Base-by-base conservation (phyloP, 768 basidiomycete genomes). In the Hypholoma sublateritium region DNA sequence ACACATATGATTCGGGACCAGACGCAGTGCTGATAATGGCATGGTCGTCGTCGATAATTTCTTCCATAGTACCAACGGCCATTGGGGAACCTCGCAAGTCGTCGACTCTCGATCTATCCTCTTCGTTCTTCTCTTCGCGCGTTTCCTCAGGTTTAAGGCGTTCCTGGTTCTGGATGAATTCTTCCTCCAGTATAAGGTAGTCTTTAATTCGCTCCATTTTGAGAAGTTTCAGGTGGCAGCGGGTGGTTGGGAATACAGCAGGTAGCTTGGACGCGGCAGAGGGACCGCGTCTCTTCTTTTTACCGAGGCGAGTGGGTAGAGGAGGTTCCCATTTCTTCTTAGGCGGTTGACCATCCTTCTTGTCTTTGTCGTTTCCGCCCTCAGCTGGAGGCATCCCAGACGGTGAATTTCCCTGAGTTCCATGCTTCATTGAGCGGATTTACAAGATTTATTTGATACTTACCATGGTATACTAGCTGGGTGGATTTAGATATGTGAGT, bases 301-400 rank as follows among this genome's bases (percentile, higher is more conserved):
- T 97, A 47, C 95, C 95, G 35, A 98, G 93, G 58, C 93, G 90
- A 45, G 96, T 97, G 13, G 96, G 95, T 57, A 97, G 84, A 66
- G 96, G 96, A 7, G 96, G 95, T 71, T 98, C 96, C 95, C 95
- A 98, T 77, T 96, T 95, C 85, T 98, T 97, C 75, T 87, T 84
- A 66, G 85, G 79, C 16, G 78, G 76, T 75, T 82, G 72, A 66
- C 70, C 74, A 72, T 80, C 77, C 71, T 77, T 81, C 72, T 80
- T 82, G 70, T 76, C 78, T 62, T 78, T 77, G 59, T 75, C 72
- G 48, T 70, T 67, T 51, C 64, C 59, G 19, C 60, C 63, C 47
- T 73, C 74, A 52, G 71, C 69, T 44, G 77, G 74, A n/a, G 79
- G 75, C 65, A 77, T 69, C 60, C 74, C 89, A 48, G 91, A 93